phyloP scores from a whole-genome alignment of 1,139 yeast species.

The Protomyces inundatus region DNA sequence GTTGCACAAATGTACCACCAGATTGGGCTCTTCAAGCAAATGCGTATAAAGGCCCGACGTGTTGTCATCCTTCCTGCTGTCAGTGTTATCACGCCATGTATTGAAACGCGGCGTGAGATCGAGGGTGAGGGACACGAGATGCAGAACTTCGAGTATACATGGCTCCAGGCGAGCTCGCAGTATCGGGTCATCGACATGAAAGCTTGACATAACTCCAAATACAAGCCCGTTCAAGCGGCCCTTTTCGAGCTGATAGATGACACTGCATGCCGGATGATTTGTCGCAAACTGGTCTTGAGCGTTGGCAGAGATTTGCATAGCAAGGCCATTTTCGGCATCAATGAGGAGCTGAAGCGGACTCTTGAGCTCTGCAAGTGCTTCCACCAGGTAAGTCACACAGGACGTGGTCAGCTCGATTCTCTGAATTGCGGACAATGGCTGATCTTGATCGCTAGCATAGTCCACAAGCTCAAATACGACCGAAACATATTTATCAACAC shows the following conservation, averaged over 20 bases:
- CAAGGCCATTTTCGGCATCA: neutral
- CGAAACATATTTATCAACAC: conserved; percentile 3
- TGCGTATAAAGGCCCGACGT: neutral
- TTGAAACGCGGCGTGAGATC: too few species aligned
- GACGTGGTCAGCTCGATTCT: neutral
- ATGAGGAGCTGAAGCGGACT: neutral
- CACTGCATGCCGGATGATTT: conserved; percentile 6
- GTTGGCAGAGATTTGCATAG: neutral
- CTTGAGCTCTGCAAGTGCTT: neutral
- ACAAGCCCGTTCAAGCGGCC: neutral
- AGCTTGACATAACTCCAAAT: neutral
- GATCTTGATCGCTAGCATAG: neutral
- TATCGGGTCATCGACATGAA: neutral
- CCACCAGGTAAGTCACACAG: neutral
- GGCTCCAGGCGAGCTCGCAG: neutral
- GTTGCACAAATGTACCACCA: neutral
- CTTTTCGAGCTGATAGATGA: neutral
- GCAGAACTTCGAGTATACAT: neutral
- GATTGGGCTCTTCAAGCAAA: neutral
- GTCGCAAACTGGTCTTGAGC: neutral
- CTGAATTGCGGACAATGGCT: neutral
- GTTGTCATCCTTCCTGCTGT: neutral
- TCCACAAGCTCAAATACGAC: conserved; percentile 2
- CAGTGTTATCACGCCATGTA: too few species aligned
- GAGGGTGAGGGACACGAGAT: neutral